These are phyloP conservation scores for Pichia pseudocactophila DNA, from an alignment of 805 yeast species.

Conservation along the genomic window DNA sequence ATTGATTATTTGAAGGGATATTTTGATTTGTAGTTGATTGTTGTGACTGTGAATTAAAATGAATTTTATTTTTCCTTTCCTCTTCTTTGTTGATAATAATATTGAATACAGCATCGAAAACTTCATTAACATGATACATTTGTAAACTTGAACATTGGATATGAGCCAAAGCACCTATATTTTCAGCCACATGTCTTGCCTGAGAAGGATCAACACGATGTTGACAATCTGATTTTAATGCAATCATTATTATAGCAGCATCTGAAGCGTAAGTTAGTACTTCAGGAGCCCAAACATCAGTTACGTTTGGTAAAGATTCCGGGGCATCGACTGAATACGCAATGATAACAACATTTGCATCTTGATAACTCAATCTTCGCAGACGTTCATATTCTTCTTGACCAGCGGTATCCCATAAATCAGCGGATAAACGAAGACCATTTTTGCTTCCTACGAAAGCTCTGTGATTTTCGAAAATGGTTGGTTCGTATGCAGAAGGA, in stretches of 20 bases:
- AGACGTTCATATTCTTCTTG: constrained; percentile 86
- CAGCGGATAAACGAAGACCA: constrained; percentile 75
- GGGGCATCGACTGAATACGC: constrained; percentile 65
- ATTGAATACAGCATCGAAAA: constrained; percentile 49
- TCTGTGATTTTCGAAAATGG: constrained; percentile 91
- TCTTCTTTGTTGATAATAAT: constrained; percentile 18
- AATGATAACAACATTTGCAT: constrained; percentile 62
- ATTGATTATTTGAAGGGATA: neutral
- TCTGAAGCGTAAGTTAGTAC: constrained; percentile 75
- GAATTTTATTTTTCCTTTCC: constrained; percentile 4
- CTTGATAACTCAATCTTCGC: constrained; percentile 82
- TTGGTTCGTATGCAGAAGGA: constrained; percentile 96
- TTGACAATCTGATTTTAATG: constrained; percentile 68
- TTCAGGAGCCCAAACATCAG: constrained; percentile 85
- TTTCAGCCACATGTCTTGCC: constrained; percentile 24
- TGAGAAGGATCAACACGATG: constrained; percentile 19
- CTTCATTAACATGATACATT: constrained; percentile 54
- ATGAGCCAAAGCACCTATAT: constrained; percentile 62
- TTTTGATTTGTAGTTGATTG: neutral
- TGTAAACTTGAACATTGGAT: constrained; percentile 73
- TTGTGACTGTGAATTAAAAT: neutral
- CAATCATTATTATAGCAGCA: constrained; percentile 71
- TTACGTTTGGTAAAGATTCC: constrained; percentile 60
- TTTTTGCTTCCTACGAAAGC: constrained; percentile 86
- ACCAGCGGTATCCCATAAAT: constrained; percentile 95